phyloP scores from a whole-genome alignment of 495 filamentous ascomycete species.

The Halenospora varia region DNA sequence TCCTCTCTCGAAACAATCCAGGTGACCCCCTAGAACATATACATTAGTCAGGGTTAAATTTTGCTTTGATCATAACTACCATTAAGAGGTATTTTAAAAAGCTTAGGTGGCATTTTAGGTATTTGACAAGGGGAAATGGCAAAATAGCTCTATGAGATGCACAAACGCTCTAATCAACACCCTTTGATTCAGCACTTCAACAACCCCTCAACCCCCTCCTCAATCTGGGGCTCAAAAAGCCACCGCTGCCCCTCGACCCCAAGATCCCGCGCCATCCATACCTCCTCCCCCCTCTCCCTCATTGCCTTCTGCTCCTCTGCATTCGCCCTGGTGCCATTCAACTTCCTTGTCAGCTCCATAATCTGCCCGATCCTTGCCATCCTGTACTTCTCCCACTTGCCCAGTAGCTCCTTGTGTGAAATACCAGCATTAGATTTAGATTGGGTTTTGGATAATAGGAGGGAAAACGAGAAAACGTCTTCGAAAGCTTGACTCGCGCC shows the following conservation, averaged over 20 bases:
- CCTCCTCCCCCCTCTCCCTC: not conserved
- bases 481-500: constrained; percentile 33
- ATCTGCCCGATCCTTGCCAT: not conserved
- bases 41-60: too few relatives aligned
- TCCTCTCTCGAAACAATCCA: too few relatives aligned
- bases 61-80: too few relatives aligned
- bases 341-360: not conserved
- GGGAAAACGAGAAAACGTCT: constrained; percentile 26
- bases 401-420: not conserved
- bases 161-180: too few relatives aligned
- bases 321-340: constrained; percentile 8
- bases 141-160: too few relatives aligned
- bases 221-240: not conserved
- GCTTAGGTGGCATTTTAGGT: too few relatives aligned
- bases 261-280: not conserved
- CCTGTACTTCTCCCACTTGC: not conserved
- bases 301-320: not conserved
- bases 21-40: too few relatives aligned
- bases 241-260: not conserved
- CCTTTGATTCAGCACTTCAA: too few relatives aligned
- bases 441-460: constrained; percentile 2
- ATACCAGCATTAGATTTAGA: too few relatives aligned
- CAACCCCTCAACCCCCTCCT: not conserved
- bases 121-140: too few relatives aligned
- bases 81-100: too few relatives aligned